Base-by-base conservation (phyloP, 192 early-diverging fungal genomes). In the Coemansia sp. region DNA sequence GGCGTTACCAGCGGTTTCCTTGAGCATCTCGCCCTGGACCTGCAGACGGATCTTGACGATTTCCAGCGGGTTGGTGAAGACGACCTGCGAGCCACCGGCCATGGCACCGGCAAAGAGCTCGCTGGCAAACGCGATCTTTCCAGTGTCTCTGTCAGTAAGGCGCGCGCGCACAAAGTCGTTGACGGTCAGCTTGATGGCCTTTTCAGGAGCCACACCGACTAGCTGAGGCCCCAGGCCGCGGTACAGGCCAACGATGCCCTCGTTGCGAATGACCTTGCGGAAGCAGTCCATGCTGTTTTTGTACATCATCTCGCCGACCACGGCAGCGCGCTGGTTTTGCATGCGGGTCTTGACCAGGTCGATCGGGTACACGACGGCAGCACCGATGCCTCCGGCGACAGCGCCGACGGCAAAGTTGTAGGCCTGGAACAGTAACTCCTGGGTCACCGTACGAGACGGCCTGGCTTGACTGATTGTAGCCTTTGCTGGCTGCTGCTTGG, bases 21-120 rank as follows among this genome's bases (percentile, higher is more conserved):
- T 77, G 60, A 81, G 73, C 48, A 88, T 78, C 76, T 93, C 91
- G 69, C 91, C 91, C 70, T 91, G 90, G 30, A 91, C 84, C 80
- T 98, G 96, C 63, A 98, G 87, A 58, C 94, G 91, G 79, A 98
- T 98, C 84, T 98, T 98, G 82, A 98, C 96, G 76, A 98, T 98
- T 82, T 98, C 96, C 64, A 98, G 76, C 31, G 96, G 96, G 66
- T 98, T 96, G 51, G 96, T 98, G 72, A 98, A 98, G 7, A 97
- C 84, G 16, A 93, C 91, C 76, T 93, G 91, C 50, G 87, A 92
- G 48, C 80, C 91, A 76, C 96, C 96, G 54, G 96, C 96, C 54
- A 85, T 71, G 68, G 86, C 87, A 71, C 96, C 96, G 49, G 93
- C 90, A 68, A 96, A 59, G 68, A 96, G 85, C 82, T 98, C 96